phyloP scores from a whole-genome alignment of 2,329 filamentous ascomycete species.

The Sordariomycetes sp. region DNA sequence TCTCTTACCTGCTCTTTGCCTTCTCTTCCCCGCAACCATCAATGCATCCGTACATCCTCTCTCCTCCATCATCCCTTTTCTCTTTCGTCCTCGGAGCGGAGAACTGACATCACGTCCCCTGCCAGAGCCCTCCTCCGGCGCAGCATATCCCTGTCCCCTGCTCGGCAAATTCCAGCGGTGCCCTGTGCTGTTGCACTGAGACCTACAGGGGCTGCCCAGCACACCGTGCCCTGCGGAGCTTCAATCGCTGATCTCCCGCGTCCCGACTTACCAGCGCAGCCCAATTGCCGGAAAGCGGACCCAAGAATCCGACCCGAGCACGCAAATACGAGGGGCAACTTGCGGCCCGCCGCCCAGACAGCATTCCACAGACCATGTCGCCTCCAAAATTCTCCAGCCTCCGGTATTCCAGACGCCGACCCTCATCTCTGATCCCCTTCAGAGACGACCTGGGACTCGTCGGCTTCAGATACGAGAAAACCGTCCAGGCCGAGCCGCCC shows the following conservation, averaged over 20 bases:
- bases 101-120: neutral
- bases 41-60: neutral
- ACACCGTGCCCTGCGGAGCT: neutral
- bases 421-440: slow-evolving; percentile 25
- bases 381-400: slow-evolving; percentile 25
- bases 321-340: neutral
- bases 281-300: neutral
- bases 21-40: neutral
- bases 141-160: neutral
- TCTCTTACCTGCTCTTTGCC: neutral
- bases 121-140: neutral
- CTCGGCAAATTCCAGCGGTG: neutral
- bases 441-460: slow-evolving; percentile 40
- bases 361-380: neutral
- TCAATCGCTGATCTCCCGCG: neutral
- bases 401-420: slow-evolving; percentile 26
- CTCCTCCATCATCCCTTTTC: neutral
- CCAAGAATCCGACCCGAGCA: neutral
- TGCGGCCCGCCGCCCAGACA: neutral
- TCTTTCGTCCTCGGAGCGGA: neutral
- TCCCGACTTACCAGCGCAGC: neutral
- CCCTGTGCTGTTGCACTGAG: neutral
- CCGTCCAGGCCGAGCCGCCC: slow-evolving; percentile 44
- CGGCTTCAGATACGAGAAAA: slow-evolving; percentile 51
- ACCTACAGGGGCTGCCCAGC: neutral